phyloP scores from a whole-genome alignment of 1,284 basidiomycete genomes.

The Ustilago nuda region DNA sequence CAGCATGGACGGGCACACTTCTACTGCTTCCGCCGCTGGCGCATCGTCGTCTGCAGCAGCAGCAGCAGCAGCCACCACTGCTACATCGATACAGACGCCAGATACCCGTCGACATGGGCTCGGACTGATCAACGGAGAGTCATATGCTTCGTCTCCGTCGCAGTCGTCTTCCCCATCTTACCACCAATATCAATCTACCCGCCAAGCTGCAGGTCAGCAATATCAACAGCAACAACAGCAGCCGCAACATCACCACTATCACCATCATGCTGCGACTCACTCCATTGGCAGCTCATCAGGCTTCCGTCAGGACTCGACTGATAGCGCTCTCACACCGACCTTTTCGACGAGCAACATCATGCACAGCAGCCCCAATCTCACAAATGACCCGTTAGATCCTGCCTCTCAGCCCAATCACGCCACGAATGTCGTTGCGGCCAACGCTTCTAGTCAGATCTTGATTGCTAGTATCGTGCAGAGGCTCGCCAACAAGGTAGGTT shows the following conservation, averaged over 20 bases:
- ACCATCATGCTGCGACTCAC: slow-evolving; percentile 21
- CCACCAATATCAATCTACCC: slow-evolving; percentile 27
- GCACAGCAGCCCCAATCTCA: slow-evolving; percentile 27
- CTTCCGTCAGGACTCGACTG: slow-evolving; percentile 29
- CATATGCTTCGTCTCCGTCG: slow-evolving; percentile 24
- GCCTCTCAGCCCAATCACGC: slow-evolving; percentile 11
- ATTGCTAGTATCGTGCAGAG: slow-evolving; percentile 63
- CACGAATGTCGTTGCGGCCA: slow-evolving; percentile 9
- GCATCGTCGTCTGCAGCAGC: slow-evolving; percentile 18
- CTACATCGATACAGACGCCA: slow-evolving; percentile 13
- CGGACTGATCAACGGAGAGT: slow-evolving; percentile 27
- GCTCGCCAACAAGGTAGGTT: slow-evolving; percentile 52
- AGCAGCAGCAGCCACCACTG: slow-evolving; percentile 1
- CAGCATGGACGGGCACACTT: slow-evolving; percentile 20
- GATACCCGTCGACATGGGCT: slow-evolving; percentile 30
- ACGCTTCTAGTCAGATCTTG: slow-evolving; percentile 51
- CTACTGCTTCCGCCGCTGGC: slow-evolving; percentile 10
- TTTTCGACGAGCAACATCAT: slow-evolving; percentile 29
- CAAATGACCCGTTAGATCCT: slow-evolving; percentile 16
- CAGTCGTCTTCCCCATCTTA: slow-evolving; percentile 18
- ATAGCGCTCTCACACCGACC: slow-evolving; percentile 28
- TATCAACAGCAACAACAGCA: slow-evolving; percentile 15
- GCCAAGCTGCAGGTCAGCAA: slow-evolving; percentile 16
- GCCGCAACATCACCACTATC: slow-evolving; percentile 10
- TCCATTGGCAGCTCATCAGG: slow-evolving; percentile 36